Base-by-base conservation (phyloP, 306 rosid genomes). In the Trifolium repens region DNA sequence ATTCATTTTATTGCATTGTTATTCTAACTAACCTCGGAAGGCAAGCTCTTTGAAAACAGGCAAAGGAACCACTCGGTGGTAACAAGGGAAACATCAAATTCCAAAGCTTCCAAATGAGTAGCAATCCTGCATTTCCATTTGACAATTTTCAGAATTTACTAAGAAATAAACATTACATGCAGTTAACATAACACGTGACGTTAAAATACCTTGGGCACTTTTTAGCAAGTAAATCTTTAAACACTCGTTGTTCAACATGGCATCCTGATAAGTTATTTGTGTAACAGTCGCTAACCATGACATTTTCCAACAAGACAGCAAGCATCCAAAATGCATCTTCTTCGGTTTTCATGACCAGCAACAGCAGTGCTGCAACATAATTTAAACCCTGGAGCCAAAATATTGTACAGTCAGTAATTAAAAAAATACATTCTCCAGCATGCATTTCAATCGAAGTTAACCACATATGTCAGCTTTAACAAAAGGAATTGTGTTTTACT, bases 291-390 rank as follows among this genome's bases (percentile, higher is more conserved):
- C 78, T 88, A 69, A 96, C 99, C 76, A 92, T 78, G 69, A 96
- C 99, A 79, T 90, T 88, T 87, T 96, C 99, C 88, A 96, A 80
- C 57, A 96, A 88, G 50, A 96, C 98, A 3, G 99, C 93, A 59
- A 92, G 93, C 98, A 96, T 96, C 99, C 98, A 96, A 83, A 96
- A 96, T 76, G 99, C 98, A 69, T 96, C 99, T 85, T 96, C 98
- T 73, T 96, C 99, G 4, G 96, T 96, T 82, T 96, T 92, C 99
- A 96, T 92, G 76, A 96, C 99, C 52, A 92, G 97, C 85, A 96
- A 87, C 87, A 96, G 63, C 75, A 96, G 78, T 52, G 98, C 99
- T 44, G 99, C 99, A 30, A 96, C 99, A 47, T 90, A 96, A 84
- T 96, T 96, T 84, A 96, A 84, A 42, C 99, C 99, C 99, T 96